Conservation (phyloP, 2,329 filamentous ascomycete genomes). For the Phoma herbarum region DNA sequence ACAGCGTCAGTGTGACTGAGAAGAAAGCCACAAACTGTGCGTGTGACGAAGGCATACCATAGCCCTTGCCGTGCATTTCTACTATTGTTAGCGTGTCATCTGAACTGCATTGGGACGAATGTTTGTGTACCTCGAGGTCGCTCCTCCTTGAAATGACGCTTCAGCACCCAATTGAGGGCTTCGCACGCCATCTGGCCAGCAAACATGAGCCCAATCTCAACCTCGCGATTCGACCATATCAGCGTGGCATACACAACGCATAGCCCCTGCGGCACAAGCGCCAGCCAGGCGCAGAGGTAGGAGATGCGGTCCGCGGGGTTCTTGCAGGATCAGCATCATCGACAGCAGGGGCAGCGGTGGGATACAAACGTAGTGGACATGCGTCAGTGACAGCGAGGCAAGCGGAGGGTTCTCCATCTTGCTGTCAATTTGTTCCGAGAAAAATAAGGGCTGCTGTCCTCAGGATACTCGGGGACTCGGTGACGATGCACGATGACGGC, state of each 20-base stretch:
- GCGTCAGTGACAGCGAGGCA: conserved; percentile 90
- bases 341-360: conserved; percentile 2
- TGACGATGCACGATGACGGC: conserved; percentile 5
- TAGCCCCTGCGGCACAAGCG: conserved; percentile 89
- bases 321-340: conserved; percentile 58
- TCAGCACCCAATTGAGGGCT: conserved; percentile 86
- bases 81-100: conserved; percentile 18
- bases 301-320: conserved; percentile 87
- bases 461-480: background rate
- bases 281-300: conserved; percentile 89
- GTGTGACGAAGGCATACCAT: conserved; percentile 96
- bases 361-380: conserved; percentile 86
- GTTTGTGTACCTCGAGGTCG: conserved; percentile 74
- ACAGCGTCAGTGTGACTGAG: conserved; percentile 82
- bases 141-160: conserved; percentile 91
- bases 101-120: background rate
- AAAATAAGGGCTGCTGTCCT: background rate
- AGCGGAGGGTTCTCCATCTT: conserved; percentile 66
- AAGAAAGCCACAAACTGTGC: conserved; percentile 96
- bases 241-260: conserved; percentile 90
- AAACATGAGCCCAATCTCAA: conserved; percentile 89
- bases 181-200: conserved; percentile 91
- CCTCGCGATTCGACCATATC: conserved; percentile 89
- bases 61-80: conserved; percentile 86
- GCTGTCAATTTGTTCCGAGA: background rate